Evolutionary conservation across 2,329 filamentous ascomycete genomes (phyloP).

Genomic region (Grosmannia penicillata): DNA sequence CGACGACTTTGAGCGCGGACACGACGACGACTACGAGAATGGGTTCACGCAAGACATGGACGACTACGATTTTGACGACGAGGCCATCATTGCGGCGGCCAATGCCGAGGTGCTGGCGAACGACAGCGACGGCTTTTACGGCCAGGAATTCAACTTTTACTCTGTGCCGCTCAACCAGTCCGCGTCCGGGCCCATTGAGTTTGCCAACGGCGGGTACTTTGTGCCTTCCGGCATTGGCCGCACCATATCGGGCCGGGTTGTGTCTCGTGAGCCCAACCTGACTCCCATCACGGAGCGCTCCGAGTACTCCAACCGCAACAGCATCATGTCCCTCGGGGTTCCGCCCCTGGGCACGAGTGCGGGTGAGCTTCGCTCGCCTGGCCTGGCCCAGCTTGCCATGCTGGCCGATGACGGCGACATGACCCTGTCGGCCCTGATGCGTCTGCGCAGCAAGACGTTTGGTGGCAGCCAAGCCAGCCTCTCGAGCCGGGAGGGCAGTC

Average conservation of each 20-base stretch:
- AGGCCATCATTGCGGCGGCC: slow-evolving; percentile 84
- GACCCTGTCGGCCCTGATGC: slow-evolving; percentile 57
- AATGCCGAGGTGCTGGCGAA: slow-evolving; percentile 88
- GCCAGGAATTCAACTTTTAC: slow-evolving; percentile 94
- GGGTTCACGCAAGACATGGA: slow-evolving; percentile 30
- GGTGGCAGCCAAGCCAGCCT: slow-evolving; percentile 65
- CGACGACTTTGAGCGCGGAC: slow-evolving; percentile 23
- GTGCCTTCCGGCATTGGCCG: slow-evolving; percentile 58
- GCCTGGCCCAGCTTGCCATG: slow-evolving; percentile 62
- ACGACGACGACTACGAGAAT: slow-evolving; percentile 44
- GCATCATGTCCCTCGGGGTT: slow-evolving; percentile 58
- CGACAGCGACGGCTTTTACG: slow-evolving; percentile 88
- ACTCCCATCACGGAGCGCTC: slow-evolving; percentile 94
- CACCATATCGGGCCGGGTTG: slow-evolving; percentile 56
- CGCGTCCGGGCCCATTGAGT: slow-evolving; percentile 35
- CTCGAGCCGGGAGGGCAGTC: slow-evolving; percentile 36
- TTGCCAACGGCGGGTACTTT: slow-evolving; percentile 78
- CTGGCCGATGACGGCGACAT: slow-evolving; percentile 51
- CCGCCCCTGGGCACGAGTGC: slow-evolving; percentile 24
- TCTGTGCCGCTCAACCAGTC: slow-evolving; percentile 33
- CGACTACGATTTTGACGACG: slow-evolving; percentile 61
- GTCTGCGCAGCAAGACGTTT: slow-evolving; percentile 61
- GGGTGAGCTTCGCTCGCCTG: slow-evolving; percentile 49
- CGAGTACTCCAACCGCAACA: slow-evolving; percentile 92
- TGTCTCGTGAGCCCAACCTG: slow-evolving; percentile 74